phyloP scores from a whole-genome alignment of 257 asterid genomes.

The Coffea eugenioides region DNA sequence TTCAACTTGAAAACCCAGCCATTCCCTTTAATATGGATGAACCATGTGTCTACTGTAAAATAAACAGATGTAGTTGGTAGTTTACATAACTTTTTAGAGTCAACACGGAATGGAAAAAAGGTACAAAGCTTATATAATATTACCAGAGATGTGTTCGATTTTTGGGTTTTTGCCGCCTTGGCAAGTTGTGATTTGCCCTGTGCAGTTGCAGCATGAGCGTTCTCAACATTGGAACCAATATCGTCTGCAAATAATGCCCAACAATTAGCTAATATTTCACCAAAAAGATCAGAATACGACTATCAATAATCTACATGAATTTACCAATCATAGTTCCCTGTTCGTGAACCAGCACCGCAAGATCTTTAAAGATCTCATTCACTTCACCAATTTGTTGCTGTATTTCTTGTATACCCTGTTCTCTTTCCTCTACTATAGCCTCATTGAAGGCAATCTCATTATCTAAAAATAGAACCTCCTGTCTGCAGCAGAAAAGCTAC shows the following conservation, averaged over 20 bases:
- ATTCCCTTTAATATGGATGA: too few relatives aligned
- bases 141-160: conserved; percentile 91
- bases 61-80: too few relatives aligned
- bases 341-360: conserved; percentile 85
- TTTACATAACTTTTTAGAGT: neutral
- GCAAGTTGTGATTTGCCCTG: conserved; percentile 80
- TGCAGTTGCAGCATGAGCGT: conserved; percentile 78
- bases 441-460: conserved; percentile 88
- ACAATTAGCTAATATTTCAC: conserved; percentile 4
- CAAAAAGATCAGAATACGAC: neutral
- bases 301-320: conserved; percentile 7
- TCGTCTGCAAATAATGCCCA: conserved; percentile 46
- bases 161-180: conserved; percentile 87
- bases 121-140: neutral
- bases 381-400: conserved; percentile 96
- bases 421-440: conserved; percentile 93
- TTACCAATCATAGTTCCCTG: conserved; percentile 95
- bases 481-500: conserved; percentile 49
- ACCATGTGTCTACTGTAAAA: neutral
- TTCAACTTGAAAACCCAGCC: too few relatives aligned
- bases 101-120: neutral
- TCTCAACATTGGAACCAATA: conserved; percentile 77
- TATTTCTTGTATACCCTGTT: conserved; percentile 89
- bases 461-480: conserved; percentile 75
- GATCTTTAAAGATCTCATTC: conserved; percentile 91